phyloP scores from a whole-genome alignment of 768 basidiomycete genomes.

The Auriscalpium microsporum region DNA sequence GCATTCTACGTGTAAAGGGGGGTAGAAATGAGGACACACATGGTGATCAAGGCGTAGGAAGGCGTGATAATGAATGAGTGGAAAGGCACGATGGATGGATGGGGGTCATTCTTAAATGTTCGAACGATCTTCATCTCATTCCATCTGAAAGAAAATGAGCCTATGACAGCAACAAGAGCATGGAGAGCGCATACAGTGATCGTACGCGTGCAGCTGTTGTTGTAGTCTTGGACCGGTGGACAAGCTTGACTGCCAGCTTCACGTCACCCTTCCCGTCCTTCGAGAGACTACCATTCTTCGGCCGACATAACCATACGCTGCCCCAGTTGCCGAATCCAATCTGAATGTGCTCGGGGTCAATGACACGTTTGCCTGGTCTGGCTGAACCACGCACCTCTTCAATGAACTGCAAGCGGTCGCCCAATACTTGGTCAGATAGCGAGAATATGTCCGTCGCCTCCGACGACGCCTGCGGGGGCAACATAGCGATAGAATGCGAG shows the following conservation, averaged over 20 bases:
- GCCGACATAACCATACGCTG: slow-evolving; percentile 73
- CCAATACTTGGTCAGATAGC: slow-evolving; percentile 63
- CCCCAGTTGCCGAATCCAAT: slow-evolving; percentile 94
- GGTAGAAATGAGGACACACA: slow-evolving; percentile 44
- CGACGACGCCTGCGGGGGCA: slow-evolving; percentile 22
- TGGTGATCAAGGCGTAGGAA: slow-evolving; percentile 85
- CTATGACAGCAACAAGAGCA: not conserved
- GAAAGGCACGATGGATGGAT: slow-evolving; percentile 89
- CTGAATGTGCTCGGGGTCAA: slow-evolving; percentile 28
- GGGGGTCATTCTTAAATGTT: slow-evolving; percentile 73
- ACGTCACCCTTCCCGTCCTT: slow-evolving; percentile 32
- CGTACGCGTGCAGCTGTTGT: slow-evolving; percentile 85
- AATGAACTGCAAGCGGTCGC: slow-evolving; percentile 64
- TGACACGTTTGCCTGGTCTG: not conserved
- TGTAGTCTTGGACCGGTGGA: slow-evolving; percentile 71
- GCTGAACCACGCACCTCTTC: slow-evolving; percentile 47
- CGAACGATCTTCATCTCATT: slow-evolving; percentile 97
- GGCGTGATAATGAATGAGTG: slow-evolving; percentile 91
- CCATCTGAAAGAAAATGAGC: slow-evolving; percentile 48
- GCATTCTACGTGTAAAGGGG: not conserved
- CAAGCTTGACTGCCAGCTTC: slow-evolving; percentile 87
- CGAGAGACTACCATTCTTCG: slow-evolving; percentile 38
- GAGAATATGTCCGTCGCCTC: slow-evolving; percentile 58
- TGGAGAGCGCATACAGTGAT: slow-evolving; percentile 54
- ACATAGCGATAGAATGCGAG: slow-evolving; percentile 15